phyloP scores from a whole-genome alignment of 2,329 filamentous ascomycete species.

The Pseudogymnoascus sp. region DNA sequence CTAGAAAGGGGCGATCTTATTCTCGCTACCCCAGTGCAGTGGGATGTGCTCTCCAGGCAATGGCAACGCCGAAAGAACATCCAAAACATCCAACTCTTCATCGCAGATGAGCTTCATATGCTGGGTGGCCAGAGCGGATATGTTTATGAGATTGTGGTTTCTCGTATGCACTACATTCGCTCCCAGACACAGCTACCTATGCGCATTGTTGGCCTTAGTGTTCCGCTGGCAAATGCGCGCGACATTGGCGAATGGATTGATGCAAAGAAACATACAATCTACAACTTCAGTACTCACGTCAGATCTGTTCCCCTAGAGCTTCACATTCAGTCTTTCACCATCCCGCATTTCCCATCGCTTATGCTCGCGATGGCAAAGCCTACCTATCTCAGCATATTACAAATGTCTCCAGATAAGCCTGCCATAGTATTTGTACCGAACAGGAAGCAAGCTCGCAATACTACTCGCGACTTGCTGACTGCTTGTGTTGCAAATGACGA shows the following conservation, averaged over 20 bases:
- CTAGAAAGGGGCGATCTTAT: slow-evolving; percentile 83
- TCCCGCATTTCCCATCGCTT: slow-evolving; percentile 92
- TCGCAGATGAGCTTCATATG: slow-evolving; percentile 92
- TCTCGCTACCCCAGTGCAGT: slow-evolving; percentile 84
- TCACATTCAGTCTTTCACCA: slow-evolving; percentile 89
- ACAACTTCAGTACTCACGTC: slow-evolving; percentile 93
- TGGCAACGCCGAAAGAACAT: slow-evolving; percentile 97
- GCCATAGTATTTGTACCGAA: slow-evolving; percentile 87
- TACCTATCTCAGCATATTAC: slow-evolving; percentile 77
- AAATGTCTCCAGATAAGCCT: slow-evolving; percentile 81
- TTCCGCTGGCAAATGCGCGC: slow-evolving; percentile 84
- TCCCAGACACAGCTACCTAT: slow-evolving; percentile 77
- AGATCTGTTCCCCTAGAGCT: slow-evolving; percentile 84
- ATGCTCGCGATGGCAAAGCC: slow-evolving; percentile 99
- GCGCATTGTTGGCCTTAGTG: slow-evolving; percentile 81
- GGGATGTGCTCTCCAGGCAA: slow-evolving; percentile 91
- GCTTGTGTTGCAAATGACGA: slow-evolving; percentile 82
- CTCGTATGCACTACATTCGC: slow-evolving; percentile 92
- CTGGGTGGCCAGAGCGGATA: slow-evolving; percentile 80
- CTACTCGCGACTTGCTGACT: slow-evolving; percentile 78
- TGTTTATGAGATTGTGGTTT: slow-evolving; percentile 94
- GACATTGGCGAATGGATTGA: slow-evolving; percentile 98
- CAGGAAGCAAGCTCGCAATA: slow-evolving; percentile 84
- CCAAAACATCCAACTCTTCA: slow-evolving; percentile 80
- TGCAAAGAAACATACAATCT: slow-evolving; percentile 94